These are phyloP conservation scores for Microdochium trichocladiopsis DNA, from an alignment of 2,329 filamentous ascomycete genomes.

Conservation along the genomic window DNA sequence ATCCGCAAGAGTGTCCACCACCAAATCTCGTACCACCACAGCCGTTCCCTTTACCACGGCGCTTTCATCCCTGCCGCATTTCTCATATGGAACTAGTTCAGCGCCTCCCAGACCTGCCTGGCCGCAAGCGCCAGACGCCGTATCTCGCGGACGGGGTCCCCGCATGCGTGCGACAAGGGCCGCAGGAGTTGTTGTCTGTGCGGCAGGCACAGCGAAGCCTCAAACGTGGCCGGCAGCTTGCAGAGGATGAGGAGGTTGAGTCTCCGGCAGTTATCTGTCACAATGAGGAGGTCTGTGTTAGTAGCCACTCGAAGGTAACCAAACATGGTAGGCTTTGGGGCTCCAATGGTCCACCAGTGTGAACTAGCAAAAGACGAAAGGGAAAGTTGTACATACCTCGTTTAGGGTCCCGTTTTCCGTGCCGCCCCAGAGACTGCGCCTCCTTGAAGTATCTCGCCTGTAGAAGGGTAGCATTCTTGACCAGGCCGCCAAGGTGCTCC, in stretches of 20 bases:
- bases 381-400: not conserved
- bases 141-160: constrained; percentile 45
- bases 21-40: too few relatives aligned
- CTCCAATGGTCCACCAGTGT: too few relatives aligned
- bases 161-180: constrained; percentile 42
- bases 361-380: not conserved
- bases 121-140: constrained; percentile 41
- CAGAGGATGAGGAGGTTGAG: constrained; percentile 39
- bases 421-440: constrained; percentile 8
- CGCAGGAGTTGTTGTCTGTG: constrained; percentile 36
- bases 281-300: too few relatives aligned
- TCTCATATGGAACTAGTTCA: constrained; percentile 36
- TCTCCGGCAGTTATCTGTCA: constrained; percentile 32
- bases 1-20: too few relatives aligned
- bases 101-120: constrained; percentile 42
- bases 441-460: constrained; percentile 21
- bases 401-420: not conserved
- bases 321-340: too few relatives aligned
- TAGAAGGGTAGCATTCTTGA: constrained; percentile 32
- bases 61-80: too few relatives aligned
- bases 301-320: too few relatives aligned
- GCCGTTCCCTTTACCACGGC: too few relatives aligned
- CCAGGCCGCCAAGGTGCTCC: constrained; percentile 40
- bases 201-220: constrained; percentile 36
- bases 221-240: constrained; percentile 39